Base-by-base conservation (phyloP, 495 filamentous ascomycete species). In the Neurospora africana region DNA sequence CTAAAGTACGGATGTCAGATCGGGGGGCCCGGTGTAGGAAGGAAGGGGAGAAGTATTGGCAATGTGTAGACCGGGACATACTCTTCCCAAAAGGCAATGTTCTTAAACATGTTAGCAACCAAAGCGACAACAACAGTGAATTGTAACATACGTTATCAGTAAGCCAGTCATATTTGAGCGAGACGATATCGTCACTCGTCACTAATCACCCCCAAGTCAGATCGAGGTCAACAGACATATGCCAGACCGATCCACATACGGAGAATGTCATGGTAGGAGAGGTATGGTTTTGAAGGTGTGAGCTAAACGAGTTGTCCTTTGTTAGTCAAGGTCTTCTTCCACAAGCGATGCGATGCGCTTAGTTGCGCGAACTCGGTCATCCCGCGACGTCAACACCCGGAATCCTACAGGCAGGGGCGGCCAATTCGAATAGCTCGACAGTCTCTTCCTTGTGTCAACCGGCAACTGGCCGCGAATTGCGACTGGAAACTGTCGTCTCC, bases 21-120 rank as follows among this genome's bases (percentile, higher is more conserved):
- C 2, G 9, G 36, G 17, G 3, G 5, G 9, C 43, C 23, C 35
- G 36, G 33, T 53, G 2, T 5, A 13, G 19, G 35, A 72, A 70
- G 40, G 43, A 72, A 70, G 40, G 36, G 9, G 70, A 33, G n/a
- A 19, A 11, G 2, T 7, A 69, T 33, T 35, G 17, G 53, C 30
- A 44, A 39, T 53, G 61, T 40, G 68, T 23, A 36, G 69, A 27
- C 71, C 47, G 70, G 30, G 68, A 84, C 89, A 81, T 89, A 97
- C 89, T 98, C 95, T 86, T 98, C 92, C 94, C 95, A 99, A 79
- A 99, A 99, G 69, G 93, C 91, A 68, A 99, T 99, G 74, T 87
- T 90, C 91, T 93, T 75, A 6, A 43, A 47, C 43, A 67, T 4
- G 69, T 70, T 33, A 68, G 15, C 58, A 68, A 37, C 44, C 37